Conservation (phyloP, 371 early-diverging fungal species). For the Batrachochytrium dendrobatidis region DNA sequence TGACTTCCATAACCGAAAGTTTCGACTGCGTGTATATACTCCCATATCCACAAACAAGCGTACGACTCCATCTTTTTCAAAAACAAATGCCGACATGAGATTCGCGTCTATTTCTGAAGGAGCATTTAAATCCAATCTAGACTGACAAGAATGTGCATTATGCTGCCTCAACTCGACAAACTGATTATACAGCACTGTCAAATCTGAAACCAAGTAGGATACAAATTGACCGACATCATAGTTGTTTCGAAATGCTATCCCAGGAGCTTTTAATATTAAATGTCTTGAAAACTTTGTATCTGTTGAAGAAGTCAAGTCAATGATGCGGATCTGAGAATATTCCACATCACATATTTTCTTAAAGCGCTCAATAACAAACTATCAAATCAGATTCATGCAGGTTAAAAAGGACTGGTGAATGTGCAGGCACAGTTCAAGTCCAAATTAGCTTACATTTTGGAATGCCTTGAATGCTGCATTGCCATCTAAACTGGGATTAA, state of each 20-base stretch:
- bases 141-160: not conserved
- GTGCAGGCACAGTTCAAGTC: not conserved
- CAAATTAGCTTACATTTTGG: not conserved
- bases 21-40: slow-evolving; percentile 25
- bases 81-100: not conserved
- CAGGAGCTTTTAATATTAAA: slow-evolving; percentile 9
- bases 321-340: not conserved
- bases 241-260: slow-evolving; percentile 12
- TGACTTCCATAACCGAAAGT: slow-evolving; percentile 19
- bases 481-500: slow-evolving; percentile 3
- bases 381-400: not conserved
- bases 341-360: not conserved
- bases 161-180: not conserved
- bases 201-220: not conserved
- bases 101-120: no score
- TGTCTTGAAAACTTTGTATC: slow-evolving; percentile 19
- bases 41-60: slow-evolving; percentile 10
- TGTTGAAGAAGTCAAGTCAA: slow-evolving; percentile 12
- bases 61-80: not conserved
- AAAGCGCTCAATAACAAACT: slow-evolving; percentile 4
- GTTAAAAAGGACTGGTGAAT: not conserved
- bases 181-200: not conserved
- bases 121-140: not conserved
- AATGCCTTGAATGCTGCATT: slow-evolving; percentile 8
- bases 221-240: slow-evolving; percentile 12